phyloP scores from a whole-genome alignment of 1,284 basidiomycete species.

The Xerocomus nothofagi region DNA sequence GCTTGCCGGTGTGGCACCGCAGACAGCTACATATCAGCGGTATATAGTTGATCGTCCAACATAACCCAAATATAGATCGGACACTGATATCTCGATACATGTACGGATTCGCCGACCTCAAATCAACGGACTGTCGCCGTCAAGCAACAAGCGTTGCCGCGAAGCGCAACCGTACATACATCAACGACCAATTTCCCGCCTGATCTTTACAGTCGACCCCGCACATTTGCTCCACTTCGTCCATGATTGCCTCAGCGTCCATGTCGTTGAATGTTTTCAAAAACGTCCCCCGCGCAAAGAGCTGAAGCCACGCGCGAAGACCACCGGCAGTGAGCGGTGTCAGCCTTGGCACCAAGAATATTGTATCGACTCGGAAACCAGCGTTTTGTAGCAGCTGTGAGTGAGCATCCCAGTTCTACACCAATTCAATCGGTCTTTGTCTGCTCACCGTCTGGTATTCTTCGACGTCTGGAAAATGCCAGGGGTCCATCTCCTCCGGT shows the following conservation, averaged over 20 bases:
- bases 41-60: conserved; percentile 10
- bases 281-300: conserved; percentile 63
- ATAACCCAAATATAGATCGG: conserved; percentile 5
- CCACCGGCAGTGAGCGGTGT: conserved; percentile 61
- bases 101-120: neutral
- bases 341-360: conserved; percentile 65
- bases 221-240: conserved; percentile 63
- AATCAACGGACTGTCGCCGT: conserved; percentile 19
- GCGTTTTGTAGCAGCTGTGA: conserved; percentile 55
- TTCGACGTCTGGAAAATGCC: conserved; percentile 77
- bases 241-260: conserved; percentile 60
- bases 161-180: conserved; percentile 73
- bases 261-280: conserved; percentile 50
- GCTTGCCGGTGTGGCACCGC: too few species aligned
- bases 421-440: neutral
- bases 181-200: conserved; percentile 63
- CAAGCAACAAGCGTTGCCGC: conserved; percentile 31
- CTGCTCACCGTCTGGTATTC: conserved; percentile 59
- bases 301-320: conserved; percentile 67
- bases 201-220: conserved; percentile 59
- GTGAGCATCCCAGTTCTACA: neutral
- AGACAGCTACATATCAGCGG: neutral
- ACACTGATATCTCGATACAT: conserved; percentile 1
- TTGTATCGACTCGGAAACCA: conserved; percentile 54
- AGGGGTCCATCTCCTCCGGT: conserved; percentile 66